Conservation (phyloP, 495 filamentous ascomycete species). For the Lasiosphaeriaceae sp. region DNA sequence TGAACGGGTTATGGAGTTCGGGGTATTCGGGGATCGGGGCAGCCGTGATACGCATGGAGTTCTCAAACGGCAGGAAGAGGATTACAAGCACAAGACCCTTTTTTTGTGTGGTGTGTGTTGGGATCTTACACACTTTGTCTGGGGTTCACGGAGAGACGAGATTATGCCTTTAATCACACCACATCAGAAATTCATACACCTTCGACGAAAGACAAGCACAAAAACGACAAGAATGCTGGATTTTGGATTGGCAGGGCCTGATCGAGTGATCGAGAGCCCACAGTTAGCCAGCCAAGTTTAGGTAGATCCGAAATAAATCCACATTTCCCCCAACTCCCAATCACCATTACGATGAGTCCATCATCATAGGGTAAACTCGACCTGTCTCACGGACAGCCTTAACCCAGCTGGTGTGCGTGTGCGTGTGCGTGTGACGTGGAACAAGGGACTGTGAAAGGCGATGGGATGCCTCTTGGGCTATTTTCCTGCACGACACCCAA, state of each 20-base stretch:
- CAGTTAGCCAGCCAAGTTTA: constrained; percentile 1
- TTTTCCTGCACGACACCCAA: too few species aligned
- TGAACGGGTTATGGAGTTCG: constrained; percentile 21
- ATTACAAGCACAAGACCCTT: background rate
- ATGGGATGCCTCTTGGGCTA: too few species aligned
- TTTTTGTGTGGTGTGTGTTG: background rate
- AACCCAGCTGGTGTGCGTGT: too few species aligned
- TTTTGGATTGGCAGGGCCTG: constrained; percentile 4
- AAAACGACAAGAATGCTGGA: too few species aligned
- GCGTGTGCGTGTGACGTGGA: too few species aligned
- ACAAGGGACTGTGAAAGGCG: too few species aligned
- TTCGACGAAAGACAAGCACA: background rate
- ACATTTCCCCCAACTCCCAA: constrained; percentile 1
- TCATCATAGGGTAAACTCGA: too few species aligned
- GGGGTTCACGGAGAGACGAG: background rate
- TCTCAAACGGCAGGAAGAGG: constrained; percentile 10
- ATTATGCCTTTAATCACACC: constrained; percentile 1
- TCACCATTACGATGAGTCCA: constrained; percentile 30
- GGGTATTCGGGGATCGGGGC: background rate
- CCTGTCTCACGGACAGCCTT: too few species aligned
- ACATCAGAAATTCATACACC: background rate
- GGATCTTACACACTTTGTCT: background rate
- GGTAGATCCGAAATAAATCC: constrained; percentile 9
- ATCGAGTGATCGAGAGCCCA: constrained; percentile 12
- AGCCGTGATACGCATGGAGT: constrained; percentile 11